Evolutionary conservation across 352 stramenopile species (phyloP).

Genomic region (Phytopythium delawarense): DNA sequence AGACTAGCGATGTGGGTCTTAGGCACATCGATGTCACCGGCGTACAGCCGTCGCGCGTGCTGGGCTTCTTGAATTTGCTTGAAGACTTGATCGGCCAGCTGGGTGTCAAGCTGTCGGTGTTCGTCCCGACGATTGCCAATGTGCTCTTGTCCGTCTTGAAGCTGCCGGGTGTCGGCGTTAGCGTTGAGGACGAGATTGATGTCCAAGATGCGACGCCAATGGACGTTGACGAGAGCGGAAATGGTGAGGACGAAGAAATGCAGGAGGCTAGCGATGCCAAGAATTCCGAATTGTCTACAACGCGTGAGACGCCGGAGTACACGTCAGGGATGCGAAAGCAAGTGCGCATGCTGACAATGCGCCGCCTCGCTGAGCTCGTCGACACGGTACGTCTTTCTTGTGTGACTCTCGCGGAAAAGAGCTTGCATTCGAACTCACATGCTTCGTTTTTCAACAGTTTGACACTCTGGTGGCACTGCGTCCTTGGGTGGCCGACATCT

Average conservation of each 20-base stretch:
- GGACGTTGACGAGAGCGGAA: constrained; percentile 8
- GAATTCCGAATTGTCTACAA: not conserved
- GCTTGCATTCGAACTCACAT: not conserved
- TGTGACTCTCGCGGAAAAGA: not conserved
- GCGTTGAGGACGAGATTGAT: constrained; percentile 7
- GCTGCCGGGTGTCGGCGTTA: constrained; percentile 31
- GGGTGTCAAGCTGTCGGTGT: constrained; percentile 76
- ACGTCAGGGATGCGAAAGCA: constrained; percentile 59
- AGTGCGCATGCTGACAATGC: constrained; percentile 75
- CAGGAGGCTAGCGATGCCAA: not conserved
- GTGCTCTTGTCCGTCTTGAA: constrained; percentile 73
- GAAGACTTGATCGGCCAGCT: constrained; percentile 87
- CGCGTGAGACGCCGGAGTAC: constrained; percentile 15
- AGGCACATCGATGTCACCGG: constrained; percentile 18
- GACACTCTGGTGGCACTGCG: constrained; percentile 58
- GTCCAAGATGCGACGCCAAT: not conserved
- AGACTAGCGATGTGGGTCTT: not conserved
- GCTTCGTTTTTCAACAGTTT: constrained; percentile 27
- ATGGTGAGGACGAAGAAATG: constrained; percentile 15
- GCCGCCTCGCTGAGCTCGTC: constrained; percentile 66
- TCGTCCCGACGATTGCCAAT: constrained; percentile 72
- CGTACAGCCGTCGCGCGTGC: constrained; percentile 72
- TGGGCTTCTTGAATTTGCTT: constrained; percentile 89
- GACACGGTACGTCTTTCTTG: constrained; percentile 34
- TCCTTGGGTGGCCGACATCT: constrained; percentile 51